phyloP scores from a whole-genome alignment of 2,329 filamentous ascomycete genomes.

The Cladophialophora immunda region DNA sequence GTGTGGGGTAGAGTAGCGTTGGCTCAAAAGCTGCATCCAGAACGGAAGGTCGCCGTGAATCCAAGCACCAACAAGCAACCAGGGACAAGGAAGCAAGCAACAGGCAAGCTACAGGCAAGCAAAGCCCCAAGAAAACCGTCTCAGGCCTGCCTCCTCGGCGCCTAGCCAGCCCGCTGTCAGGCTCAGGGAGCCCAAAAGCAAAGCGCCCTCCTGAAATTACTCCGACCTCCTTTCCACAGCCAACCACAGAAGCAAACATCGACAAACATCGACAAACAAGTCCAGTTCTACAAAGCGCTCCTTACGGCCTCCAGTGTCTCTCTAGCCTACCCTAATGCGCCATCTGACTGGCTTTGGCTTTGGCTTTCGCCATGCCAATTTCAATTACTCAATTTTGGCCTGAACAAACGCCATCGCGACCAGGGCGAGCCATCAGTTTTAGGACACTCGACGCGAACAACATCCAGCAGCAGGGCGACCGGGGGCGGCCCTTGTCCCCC shows the following conservation, averaged over 20 bases:
- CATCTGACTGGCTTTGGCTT: background rate
- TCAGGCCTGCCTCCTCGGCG: background rate
- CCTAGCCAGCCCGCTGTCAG: background rate
- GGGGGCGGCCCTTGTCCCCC: constrained; percentile 4
- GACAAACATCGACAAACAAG: background rate
- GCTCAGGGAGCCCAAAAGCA: background rate
- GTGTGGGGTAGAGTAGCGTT: constrained; percentile 8
- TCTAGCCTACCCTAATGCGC: background rate
- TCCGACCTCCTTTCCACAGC: background rate
- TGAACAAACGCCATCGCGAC: background rate
- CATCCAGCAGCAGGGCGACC: background rate
- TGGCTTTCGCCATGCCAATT: background rate
- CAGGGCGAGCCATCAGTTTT: background rate
- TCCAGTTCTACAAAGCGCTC: background rate
- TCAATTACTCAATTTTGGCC: background rate
- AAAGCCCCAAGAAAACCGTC: background rate
- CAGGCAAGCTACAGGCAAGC: background rate
- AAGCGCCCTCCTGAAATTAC: constrained; percentile 1
- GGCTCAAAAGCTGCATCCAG: background rate
- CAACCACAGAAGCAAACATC: background rate
- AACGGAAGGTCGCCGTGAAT: constrained; percentile 3
- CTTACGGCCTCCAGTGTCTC: no score
- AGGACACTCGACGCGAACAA: background rate
- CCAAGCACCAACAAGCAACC: constrained; percentile 4
- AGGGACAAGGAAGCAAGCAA: background rate